Percentiles rank a stretch among this genome's conserved stretches.
These are phyloP conservation scores for Paramecium tetraurelia DNA, from an alignment of 73 alveolate genomes.

Conservation along the genomic window DNA sequence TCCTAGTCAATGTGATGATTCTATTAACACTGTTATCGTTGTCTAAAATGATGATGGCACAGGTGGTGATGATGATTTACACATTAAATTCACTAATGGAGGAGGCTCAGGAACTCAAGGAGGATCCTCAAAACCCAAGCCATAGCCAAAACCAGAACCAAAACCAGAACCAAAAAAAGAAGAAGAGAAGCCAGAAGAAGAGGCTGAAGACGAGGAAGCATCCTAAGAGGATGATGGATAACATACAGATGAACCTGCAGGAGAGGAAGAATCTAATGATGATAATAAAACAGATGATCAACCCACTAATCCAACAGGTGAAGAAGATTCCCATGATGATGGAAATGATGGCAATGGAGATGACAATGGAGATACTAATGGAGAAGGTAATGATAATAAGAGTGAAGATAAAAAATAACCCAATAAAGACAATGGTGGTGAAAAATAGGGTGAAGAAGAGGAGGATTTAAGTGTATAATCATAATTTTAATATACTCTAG, in stretches of 20 bases:
- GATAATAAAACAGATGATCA: not conserved
- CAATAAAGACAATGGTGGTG: not conserved
- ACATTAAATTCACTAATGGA: not conserved
- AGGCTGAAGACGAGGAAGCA: not conserved
- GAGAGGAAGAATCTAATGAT: not conserved
- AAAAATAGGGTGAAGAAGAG: not conserved
- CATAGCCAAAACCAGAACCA: not conserved
- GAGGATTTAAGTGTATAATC: constrained; percentile 18
- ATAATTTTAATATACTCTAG: not conserved
- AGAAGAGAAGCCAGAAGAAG: not conserved
- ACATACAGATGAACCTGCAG: not conserved
- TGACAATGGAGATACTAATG: not conserved
- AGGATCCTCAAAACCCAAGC: not conserved
- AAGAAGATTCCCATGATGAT: not conserved
- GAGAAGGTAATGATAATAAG: not conserved
- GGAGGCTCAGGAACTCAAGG: not conserved
- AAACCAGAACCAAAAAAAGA: not conserved
- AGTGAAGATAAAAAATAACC: not conserved
- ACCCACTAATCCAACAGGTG: not conserved
- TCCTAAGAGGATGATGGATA: not conserved
- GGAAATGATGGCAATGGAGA: not conserved
- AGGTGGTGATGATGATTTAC: constrained; percentile 27
- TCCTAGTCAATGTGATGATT: constrained; percentile 33
- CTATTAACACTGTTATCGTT: constrained; percentile 19
- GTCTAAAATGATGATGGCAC: constrained; percentile 47